phyloP scores from a whole-genome alignment of 129 eudicot species.

The Escallonia rubra region DNA sequence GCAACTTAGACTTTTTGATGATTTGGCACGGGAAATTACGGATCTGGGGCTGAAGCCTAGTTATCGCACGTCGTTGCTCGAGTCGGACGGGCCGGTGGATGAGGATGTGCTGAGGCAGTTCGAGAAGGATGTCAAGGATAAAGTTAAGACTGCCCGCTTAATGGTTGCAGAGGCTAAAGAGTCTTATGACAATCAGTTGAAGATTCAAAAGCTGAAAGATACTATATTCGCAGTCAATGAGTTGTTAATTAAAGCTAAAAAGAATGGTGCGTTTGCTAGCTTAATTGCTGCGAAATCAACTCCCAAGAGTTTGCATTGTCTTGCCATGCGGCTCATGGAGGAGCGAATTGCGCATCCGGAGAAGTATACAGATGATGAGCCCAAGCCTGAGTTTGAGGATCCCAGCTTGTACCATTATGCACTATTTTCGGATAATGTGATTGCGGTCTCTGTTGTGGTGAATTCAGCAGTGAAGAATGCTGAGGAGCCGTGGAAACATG shows the following conservation, averaged over 20 bases:
- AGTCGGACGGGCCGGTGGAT: slow-evolving; percentile 71
- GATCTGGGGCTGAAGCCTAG: slow-evolving; percentile 42
- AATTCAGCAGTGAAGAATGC: slow-evolving; percentile 76
- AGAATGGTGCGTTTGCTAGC: slow-evolving; percentile 84
- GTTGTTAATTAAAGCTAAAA: slow-evolving; percentile 73
- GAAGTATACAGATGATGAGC: slow-evolving; percentile 64
- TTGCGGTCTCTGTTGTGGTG: slow-evolving; percentile 91
- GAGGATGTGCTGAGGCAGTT: slow-evolving; percentile 86
- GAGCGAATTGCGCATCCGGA: slow-evolving; percentile 76
- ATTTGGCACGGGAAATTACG: slow-evolving; percentile 43
- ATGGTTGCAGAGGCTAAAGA: slow-evolving; percentile 79
- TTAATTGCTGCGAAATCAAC: slow-evolving; percentile 81
- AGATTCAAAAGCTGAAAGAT: slow-evolving; percentile 87
- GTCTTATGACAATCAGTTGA: slow-evolving; percentile 84
- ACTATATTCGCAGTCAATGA: slow-evolving; percentile 90
- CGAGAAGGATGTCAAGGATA: slow-evolving; percentile 93
- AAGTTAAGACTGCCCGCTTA: slow-evolving; percentile 66
- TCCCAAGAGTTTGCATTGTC: slow-evolving; percentile 96
- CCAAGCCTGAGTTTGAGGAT: slow-evolving; percentile 82
- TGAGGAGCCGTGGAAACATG: slow-evolving; percentile 84
- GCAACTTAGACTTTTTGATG: slow-evolving; percentile 63
- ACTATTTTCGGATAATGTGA: slow-evolving; percentile 81
- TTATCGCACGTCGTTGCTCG: slow-evolving; percentile 51
- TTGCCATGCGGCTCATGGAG: slow-evolving; percentile 90
- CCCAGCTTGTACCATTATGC: slow-evolving; percentile 80